Evolutionary conservation across 2,329 filamentous ascomycete genomes (phyloP).

Genomic region (Pseudogymnoascus sp.): DNA sequence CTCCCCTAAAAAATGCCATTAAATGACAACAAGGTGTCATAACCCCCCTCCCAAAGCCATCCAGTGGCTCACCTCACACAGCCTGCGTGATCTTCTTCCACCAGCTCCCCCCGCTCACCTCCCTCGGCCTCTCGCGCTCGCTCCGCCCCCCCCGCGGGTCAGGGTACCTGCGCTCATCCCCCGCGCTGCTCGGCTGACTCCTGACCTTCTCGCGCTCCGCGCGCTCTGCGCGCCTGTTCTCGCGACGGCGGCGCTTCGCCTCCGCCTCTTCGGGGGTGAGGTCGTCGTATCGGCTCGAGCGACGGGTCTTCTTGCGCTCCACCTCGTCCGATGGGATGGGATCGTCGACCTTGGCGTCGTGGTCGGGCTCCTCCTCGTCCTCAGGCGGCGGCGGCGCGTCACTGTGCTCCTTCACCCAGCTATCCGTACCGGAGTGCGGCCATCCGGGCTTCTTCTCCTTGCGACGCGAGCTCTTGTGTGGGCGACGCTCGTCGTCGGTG

Average conservation of each 20-base stretch:
- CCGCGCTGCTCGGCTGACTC: constrained; percentile 23
- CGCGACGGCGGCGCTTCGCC: constrained; percentile 23
- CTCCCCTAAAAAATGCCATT: not conserved
- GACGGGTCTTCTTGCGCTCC: constrained; percentile 23
- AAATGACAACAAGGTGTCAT: not conserved
- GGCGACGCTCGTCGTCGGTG: constrained; percentile 17
- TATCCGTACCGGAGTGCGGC: constrained; percentile 57
- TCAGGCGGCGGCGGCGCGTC: constrained; percentile 52
- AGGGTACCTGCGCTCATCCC: constrained; percentile 21
- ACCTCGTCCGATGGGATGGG: constrained; percentile 19
- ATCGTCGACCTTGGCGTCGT: constrained; percentile 16
- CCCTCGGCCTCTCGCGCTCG: constrained; percentile 48
- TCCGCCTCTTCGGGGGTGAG: constrained; percentile 19
- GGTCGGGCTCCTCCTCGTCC: constrained; percentile 16
- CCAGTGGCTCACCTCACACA: not conserved
- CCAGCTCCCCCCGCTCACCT: constrained; percentile 55
- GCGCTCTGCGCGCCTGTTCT: constrained; percentile 21
- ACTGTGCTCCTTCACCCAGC: constrained; percentile 58
- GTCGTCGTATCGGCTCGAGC: constrained; percentile 21
- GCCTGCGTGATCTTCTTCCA: constrained; percentile 22
- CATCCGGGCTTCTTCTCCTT: constrained; percentile 35
- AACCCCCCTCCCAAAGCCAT: not conserved
- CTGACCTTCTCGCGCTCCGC: constrained; percentile 22
- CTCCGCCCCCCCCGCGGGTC: constrained; percentile 23
- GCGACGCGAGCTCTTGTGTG: constrained; percentile 20